Conservation (phyloP, 805 yeast species). For the Wickerhamomyces pijperi region DNA sequence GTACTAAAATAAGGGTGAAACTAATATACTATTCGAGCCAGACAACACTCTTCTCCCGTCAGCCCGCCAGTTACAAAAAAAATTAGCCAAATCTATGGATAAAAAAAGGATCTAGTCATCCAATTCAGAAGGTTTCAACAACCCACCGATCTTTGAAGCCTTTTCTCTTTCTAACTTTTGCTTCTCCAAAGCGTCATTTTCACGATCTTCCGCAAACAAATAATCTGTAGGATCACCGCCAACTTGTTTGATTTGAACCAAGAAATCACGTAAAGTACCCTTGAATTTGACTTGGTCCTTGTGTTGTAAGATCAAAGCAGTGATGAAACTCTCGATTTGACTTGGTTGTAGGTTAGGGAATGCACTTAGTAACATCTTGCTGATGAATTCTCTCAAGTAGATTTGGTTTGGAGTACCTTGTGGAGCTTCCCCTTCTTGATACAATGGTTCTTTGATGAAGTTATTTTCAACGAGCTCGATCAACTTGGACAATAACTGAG, state of each 20-base stretch:
- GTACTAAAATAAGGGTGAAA: background rate
- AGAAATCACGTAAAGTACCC: conserved; percentile 84
- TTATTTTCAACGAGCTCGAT: conserved; percentile 73
- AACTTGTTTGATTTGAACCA: conserved; percentile 88
- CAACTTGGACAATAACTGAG: conserved; percentile 73
- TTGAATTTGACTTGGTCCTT: conserved; percentile 67
- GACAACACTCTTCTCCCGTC: no score
- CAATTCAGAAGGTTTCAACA: conserved; percentile 88
- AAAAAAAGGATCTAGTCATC: conserved; percentile 42
- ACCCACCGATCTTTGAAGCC: conserved; percentile 84
- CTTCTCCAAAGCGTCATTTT: conserved; percentile 61
- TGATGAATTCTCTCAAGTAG: conserved; percentile 71
- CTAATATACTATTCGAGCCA: no score
- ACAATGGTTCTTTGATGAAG: conserved; percentile 68
- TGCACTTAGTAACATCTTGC: conserved; percentile 73
- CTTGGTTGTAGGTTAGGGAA: conserved; percentile 82
- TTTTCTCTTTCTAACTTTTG: conserved; percentile 61
- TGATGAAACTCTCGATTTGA: conserved; percentile 73
- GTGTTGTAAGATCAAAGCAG: conserved; percentile 64
- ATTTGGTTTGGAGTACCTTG: conserved; percentile 74
- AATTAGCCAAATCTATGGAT: background rate
- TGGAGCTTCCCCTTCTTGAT: conserved; percentile 71
- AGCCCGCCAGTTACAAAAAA: no score
- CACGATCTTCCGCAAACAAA: conserved; percentile 87
- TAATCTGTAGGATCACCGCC: conserved; percentile 96